A percentile compares a stretch with the other conserved stretches of the same genome.
Conservation (phyloP, 805 yeast genomes). For the Yarrowia sp. region DNA sequence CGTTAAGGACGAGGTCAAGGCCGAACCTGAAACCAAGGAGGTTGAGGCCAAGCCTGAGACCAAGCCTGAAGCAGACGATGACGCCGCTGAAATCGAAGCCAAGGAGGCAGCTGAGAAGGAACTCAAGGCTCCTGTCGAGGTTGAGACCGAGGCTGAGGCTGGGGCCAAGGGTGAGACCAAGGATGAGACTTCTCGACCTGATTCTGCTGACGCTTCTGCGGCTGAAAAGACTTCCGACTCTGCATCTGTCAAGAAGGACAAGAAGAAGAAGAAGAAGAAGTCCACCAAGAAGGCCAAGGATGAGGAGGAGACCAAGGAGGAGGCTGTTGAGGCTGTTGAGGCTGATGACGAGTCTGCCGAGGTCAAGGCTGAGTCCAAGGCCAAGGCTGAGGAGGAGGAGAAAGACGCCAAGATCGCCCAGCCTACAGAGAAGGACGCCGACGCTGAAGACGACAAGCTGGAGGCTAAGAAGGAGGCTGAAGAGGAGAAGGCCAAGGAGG, state of each 20-base stretch:
- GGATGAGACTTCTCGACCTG: background rate
- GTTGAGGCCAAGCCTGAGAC: constrained; percentile 40
- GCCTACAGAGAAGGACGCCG: constrained; percentile 22
- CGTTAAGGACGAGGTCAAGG: constrained; percentile 41
- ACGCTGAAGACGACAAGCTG: constrained; percentile 26
- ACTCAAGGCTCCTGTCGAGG: constrained; percentile 32
- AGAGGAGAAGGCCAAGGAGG: background rate
- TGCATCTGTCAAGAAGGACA: constrained; percentile 45
- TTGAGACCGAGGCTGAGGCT: constrained; percentile 1
- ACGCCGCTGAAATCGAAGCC: constrained; percentile 24
- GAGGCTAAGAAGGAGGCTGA: constrained; percentile 4
- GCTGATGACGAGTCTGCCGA: background rate
- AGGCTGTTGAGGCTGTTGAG: background rate
- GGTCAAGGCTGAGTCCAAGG: constrained; percentile 1
- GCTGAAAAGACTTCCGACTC: constrained; percentile 47
- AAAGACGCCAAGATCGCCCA: background rate
- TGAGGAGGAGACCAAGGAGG: constrained; percentile 4
- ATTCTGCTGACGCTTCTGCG: constrained; percentile 5
- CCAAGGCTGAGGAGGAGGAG: background rate
- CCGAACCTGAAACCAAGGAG: constrained; percentile 33
- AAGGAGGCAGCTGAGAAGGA: constrained; percentile 36
- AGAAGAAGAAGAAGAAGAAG: constrained; percentile 54
- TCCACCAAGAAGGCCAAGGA: constrained; percentile 32
- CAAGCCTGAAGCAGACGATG: constrained; percentile 3
- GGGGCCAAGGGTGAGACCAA: background rate